Percentiles rank a stretch among this genome's conserved stretches.
phyloP scores from a whole-genome alignment of 352 stramenopile genomes.

The Globisporangium heterothallicum region DNA sequence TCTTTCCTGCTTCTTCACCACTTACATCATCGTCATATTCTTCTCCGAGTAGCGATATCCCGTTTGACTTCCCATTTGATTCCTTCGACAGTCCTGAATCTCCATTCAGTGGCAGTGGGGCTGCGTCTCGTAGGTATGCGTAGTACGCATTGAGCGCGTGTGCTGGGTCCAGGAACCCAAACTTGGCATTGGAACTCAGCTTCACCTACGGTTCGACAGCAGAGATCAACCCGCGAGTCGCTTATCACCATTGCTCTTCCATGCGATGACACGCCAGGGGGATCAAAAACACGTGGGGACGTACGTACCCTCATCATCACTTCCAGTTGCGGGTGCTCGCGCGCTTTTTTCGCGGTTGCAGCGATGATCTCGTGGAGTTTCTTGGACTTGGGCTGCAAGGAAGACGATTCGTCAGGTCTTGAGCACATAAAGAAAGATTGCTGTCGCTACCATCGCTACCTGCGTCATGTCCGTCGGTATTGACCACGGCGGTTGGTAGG shows the following conservation, averaged over 20 bases:
- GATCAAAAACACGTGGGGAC: not conserved
- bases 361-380: slow-evolving; percentile 36
- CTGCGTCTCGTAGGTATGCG: slow-evolving; percentile 36
- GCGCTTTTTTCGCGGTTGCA: slow-evolving; percentile 40
- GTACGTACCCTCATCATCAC: slow-evolving; percentile 37
- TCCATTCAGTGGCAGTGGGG: slow-evolving; percentile 16
- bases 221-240: no score
- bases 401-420: no score
- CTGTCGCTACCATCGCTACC: no score
- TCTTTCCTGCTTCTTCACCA: not conserved
- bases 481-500: slow-evolving; percentile 21
- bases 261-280: no score
- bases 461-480: slow-evolving; percentile 21
- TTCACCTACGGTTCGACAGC: slow-evolving; percentile 28
- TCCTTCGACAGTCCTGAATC: not conserved
- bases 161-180: slow-evolving; percentile 28
- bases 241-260: no score
- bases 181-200: slow-evolving; percentile 25
- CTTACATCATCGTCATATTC: slow-evolving; percentile 36
- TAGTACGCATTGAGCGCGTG: slow-evolving; percentile 38
- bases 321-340: slow-evolving; percentile 32
- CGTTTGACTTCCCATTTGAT: not conserved
- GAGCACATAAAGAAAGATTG: no score
- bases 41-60: slow-evolving; percentile 25
- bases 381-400: slow-evolving; percentile 34